Conservation (phyloP, 768 basidiomycete species). For the Russula sp. region DNA sequence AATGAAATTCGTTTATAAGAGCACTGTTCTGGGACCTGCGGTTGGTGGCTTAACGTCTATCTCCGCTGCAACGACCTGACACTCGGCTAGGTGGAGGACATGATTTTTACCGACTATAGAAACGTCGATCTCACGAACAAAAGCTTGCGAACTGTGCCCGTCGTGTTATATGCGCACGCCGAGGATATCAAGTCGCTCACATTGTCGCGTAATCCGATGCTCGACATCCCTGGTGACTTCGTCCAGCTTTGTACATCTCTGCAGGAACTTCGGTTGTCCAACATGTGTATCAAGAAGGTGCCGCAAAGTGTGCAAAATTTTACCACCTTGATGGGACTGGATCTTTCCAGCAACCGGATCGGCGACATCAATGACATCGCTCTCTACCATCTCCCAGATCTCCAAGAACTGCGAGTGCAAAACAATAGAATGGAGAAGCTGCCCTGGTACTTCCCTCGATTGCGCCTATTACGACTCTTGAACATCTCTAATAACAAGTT, state of each 20-base stretch:
- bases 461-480: conserved; percentile 64
- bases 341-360: conserved; percentile 89
- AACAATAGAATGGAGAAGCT: conserved; percentile 89
- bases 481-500: conserved; percentile 98
- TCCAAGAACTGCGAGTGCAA: conserved; percentile 67
- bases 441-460: conserved; percentile 76
- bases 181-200: conserved; percentile 79
- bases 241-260: conserved; percentile 81
- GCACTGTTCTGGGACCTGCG: conserved; percentile 55
- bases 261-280: conserved; percentile 77
- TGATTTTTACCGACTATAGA: conserved; percentile 64
- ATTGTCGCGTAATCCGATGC: conserved; percentile 90
- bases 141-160: conserved; percentile 82
- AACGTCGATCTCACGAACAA: conserved; percentile 76
- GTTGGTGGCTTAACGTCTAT: conserved; percentile 36
- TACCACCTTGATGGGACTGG: conserved; percentile 66
- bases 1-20: conserved; percentile 86
- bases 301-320: conserved; percentile 79
- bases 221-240: conserved; percentile 95
- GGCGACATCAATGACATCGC: conserved; percentile 81
- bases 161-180: conserved; percentile 78
- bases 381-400: conserved; percentile 66
- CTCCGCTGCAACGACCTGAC: conserved; percentile 3
- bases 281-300: conserved; percentile 93
- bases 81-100: conserved; percentile 59